Conservation (phyloP, 2,329 filamentous ascomycete genomes). For the Ophiostoma piceae region DNA sequence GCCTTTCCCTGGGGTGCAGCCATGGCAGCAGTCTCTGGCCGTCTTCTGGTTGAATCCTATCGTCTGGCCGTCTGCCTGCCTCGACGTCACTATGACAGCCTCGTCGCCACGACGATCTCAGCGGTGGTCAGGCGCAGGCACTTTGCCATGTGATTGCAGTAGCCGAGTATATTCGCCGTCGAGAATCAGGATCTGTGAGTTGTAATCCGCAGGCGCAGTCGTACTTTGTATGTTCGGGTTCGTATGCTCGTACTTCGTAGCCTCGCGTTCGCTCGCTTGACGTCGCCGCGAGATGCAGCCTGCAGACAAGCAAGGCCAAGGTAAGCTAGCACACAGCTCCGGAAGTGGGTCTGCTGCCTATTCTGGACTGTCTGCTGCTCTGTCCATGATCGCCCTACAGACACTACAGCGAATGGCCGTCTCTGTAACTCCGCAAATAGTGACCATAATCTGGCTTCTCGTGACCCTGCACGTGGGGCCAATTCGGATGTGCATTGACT, state of each 20-base stretch:
- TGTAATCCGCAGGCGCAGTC: background rate
- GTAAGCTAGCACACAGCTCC: background rate
- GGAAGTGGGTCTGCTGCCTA: background rate
- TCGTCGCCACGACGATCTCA: constrained; percentile 9
- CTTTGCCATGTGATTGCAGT: background rate
- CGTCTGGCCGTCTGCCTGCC: background rate
- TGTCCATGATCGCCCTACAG: too few species aligned
- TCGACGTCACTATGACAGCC: constrained; percentile 1
- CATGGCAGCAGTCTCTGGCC: constrained; percentile 38
- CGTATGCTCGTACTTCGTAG: background rate
- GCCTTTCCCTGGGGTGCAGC: constrained; percentile 59
- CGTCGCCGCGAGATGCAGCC: background rate
- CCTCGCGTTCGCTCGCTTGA: constrained; percentile 5
- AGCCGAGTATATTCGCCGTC: background rate
- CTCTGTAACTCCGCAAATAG: background rate
- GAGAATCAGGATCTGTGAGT: too few species aligned
- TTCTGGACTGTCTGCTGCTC: background rate
- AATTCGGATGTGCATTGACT: background rate
- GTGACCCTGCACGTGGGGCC: constrained; percentile 12
- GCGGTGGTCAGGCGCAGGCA: background rate
- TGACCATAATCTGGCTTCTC: background rate
- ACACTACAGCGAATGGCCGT: background rate
- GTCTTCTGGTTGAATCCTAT: background rate
- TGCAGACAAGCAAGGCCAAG: constrained; percentile 7
- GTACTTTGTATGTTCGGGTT: background rate